Evolutionary conservation across 257 asterid species (phyloP).

Genomic region (Linderniella brevidens): DNA sequence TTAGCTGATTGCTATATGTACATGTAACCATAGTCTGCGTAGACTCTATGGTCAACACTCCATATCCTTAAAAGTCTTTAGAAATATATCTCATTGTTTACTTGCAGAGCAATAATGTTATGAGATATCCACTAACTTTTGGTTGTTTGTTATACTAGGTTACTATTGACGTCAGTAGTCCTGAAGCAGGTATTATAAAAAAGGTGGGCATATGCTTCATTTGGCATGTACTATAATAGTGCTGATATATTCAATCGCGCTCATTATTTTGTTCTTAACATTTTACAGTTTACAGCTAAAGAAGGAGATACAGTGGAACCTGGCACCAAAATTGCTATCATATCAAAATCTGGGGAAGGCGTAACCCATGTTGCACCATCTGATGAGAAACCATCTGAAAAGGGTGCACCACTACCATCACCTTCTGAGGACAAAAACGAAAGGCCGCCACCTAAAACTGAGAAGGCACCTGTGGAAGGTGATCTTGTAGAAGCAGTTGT

Average conservation of each 20-base stretch:
- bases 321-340: conserved; percentile 76
- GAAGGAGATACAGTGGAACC: conserved; percentile 98
- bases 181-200: conserved; percentile 93
- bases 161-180: conserved; percentile 96
- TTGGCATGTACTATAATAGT: conserved; percentile 1
- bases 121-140: conserved; percentile 2
- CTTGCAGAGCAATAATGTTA: not conserved
- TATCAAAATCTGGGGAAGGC: conserved; percentile 81
- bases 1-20: no score
- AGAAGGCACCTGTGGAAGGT: conserved; percentile 32
- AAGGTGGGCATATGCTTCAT: conserved; percentile 30
- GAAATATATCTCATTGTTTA: no score
- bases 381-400: conserved; percentile 32
- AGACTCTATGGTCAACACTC: no score
- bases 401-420: conserved; percentile 34
- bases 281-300: conserved; percentile 56
- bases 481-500: conserved; percentile 82
- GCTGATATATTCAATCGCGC: conserved; percentile 7
- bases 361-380: conserved; percentile 6
- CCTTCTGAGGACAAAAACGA: conserved; percentile 39
- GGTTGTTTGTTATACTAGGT: conserved; percentile 28
- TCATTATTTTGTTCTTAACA: conserved; percentile 5
- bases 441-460: conserved; percentile 41
- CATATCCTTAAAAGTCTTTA: no score
- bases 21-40: no score